These are phyloP conservation scores for Strigomonas culicis DNA, from an alignment of 208 protist genomes.

Conservation along the genomic window DNA sequence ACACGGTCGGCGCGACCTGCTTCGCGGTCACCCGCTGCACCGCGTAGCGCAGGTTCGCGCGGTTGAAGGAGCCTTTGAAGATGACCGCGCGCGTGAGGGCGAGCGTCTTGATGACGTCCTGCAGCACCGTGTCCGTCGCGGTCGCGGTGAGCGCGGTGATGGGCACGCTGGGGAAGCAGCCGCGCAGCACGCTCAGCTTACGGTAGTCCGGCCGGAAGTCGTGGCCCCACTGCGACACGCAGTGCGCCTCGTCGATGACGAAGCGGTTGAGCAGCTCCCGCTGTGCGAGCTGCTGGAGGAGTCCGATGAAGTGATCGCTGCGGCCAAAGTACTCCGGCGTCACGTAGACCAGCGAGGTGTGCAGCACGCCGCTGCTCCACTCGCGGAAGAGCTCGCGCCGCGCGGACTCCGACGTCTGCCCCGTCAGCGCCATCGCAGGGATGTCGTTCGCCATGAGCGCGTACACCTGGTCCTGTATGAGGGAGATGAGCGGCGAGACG, in stretches of 20 bases:
- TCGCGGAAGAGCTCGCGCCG: conserved; percentile 64
- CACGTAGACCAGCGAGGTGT: conserved; percentile 79
- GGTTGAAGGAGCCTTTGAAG: conserved; percentile 85
- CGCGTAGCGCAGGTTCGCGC: conserved; percentile 70
- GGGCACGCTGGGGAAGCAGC: conserved; percentile 52
- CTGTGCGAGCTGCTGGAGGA: conserved; percentile 41
- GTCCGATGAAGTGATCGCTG: conserved; percentile 68
- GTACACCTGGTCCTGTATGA: conserved; percentile 97
- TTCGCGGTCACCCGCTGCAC: conserved; percentile 58
- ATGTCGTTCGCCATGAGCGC: conserved; percentile 80
- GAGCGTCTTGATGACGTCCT: conserved; percentile 84
- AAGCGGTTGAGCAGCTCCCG: conserved; percentile 67
- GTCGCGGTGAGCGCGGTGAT: conserved; percentile 87
- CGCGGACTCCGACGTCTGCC: conserved; percentile 57
- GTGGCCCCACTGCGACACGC: conserved; percentile 96
- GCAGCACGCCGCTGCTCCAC: conserved; percentile 47
- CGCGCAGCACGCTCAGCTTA: conserved; percentile 71
- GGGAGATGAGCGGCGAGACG: conserved; percentile 95
- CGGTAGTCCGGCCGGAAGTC: conserved; percentile 93
- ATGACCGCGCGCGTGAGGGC: conserved; percentile 57
- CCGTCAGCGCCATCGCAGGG: conserved; percentile 72
- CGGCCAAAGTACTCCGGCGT: conserved; percentile 88
- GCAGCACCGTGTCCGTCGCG: conserved; percentile 78
- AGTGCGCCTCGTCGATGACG: conserved; percentile 96
- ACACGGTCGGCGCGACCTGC: conserved; percentile 38